phyloP scores from a whole-genome alignment of 106 monocot species.

The Platanthera zijinensis region DNA sequence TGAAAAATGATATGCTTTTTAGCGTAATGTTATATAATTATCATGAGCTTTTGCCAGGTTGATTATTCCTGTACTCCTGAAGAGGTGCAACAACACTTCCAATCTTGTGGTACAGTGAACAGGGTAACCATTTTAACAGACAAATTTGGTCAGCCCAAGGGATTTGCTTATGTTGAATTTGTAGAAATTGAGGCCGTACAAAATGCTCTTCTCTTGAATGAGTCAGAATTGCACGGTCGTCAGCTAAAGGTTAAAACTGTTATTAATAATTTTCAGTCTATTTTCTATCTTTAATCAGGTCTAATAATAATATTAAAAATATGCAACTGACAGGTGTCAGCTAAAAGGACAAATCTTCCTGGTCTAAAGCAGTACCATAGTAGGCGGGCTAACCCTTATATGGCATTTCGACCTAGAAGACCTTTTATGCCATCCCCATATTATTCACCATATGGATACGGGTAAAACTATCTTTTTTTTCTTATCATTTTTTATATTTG shows the following conservation, averaged over 20 bases:
- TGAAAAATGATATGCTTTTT: background rate
- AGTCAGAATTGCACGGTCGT: slow-evolving; percentile 55
- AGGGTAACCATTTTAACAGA: slow-evolving; percentile 57
- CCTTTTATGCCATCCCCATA: slow-evolving; percentile 21
- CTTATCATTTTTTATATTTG: background rate
- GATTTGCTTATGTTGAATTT: slow-evolving; percentile 64
- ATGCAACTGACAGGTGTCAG: slow-evolving; percentile 13
- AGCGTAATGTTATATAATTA: background rate
- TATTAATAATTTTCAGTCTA: background rate
- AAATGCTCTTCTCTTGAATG: slow-evolving; percentile 50
- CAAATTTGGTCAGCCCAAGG: slow-evolving; percentile 54
- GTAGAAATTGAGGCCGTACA: slow-evolving; percentile 56
- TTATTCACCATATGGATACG: slow-evolving; percentile 18
- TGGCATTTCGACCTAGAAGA: slow-evolving; percentile 17
- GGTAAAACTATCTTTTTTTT: background rate
- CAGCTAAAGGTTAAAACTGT: slow-evolving; percentile 36
- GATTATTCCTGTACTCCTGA: slow-evolving; percentile 59
- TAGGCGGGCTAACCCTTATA: slow-evolving; percentile 19
- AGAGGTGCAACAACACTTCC: slow-evolving; percentile 59
- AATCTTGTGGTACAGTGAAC: slow-evolving; percentile 54
- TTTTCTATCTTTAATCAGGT: background rate
- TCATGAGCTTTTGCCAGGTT: slow-evolving; percentile 22
- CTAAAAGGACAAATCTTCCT: slow-evolving; percentile 26
- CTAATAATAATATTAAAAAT: background rate
- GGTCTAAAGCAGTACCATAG: slow-evolving; percentile 21